Evolutionary conservation across 228 moss, liverwort and hornwort species (phyloP).

Genomic region (Sphagnum fallax): DNA sequence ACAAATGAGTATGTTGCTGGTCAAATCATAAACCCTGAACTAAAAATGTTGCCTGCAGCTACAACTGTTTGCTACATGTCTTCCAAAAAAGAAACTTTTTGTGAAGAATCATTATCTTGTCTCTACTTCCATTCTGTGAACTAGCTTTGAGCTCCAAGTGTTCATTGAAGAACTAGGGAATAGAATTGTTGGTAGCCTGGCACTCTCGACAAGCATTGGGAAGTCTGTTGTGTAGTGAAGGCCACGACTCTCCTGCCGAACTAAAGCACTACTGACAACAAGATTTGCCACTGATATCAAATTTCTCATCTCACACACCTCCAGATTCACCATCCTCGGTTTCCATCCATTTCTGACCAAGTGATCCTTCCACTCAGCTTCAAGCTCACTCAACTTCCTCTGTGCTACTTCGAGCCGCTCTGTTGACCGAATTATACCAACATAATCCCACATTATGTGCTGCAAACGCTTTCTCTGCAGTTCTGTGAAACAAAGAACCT

Average conservation of each 20-base stretch:
- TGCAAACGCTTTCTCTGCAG: conserved; percentile 78
- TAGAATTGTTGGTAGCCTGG: conserved; percentile 81
- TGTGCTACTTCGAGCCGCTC: conserved; percentile 77
- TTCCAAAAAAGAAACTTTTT: no score
- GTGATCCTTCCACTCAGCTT: conserved; percentile 88
- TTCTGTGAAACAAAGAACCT: conserved; percentile 53
- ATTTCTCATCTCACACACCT: conserved; percentile 98
- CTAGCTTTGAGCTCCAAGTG: conserved; percentile 80
- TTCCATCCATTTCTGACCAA: conserved; percentile 77
- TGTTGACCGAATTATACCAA: conserved; percentile 96
- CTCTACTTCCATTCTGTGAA: conserved; percentile 74
- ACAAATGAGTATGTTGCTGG: no score
- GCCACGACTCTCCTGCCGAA: conserved; percentile 94
- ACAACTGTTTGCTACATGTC: no score
- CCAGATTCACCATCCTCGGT: conserved; percentile 75
- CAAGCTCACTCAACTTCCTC: conserved; percentile 56
- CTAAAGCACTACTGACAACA: conserved; percentile 81
- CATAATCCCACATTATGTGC: conserved; percentile 96
- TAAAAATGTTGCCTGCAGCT: no score
- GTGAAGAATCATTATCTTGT: neutral
- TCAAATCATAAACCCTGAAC: no score
- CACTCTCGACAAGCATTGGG: conserved; percentile 95
- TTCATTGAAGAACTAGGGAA: conserved; percentile 67
- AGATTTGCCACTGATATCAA: conserved; percentile 86
- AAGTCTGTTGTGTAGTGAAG: conserved; percentile 93